Evolutionary conservation across 2,329 filamentous ascomycete species (phyloP).

Genomic region (Xylariales sp.): DNA sequence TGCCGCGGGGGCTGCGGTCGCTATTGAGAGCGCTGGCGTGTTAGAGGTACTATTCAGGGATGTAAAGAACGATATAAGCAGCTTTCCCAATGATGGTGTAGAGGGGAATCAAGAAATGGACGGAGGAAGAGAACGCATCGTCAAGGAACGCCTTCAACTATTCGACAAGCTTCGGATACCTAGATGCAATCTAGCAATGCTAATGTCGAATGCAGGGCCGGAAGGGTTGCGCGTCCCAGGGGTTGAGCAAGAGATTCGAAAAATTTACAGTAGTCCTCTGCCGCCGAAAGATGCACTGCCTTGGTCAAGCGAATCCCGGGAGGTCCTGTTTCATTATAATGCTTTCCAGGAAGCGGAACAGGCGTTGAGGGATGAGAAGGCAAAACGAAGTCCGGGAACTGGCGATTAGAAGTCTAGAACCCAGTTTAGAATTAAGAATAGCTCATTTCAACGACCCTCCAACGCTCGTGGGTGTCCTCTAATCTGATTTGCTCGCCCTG

Average conservation of each 20-base stretch:
- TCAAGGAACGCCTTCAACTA: conserved; percentile 31
- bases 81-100: neutral
- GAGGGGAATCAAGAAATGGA: neutral
- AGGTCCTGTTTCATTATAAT: conserved; percentile 37
- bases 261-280: conserved; percentile 33
- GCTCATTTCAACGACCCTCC: conserved; percentile 52
- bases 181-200: conserved; percentile 39
- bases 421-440: conserved; percentile 27
- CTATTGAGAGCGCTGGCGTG: conserved; percentile 37
- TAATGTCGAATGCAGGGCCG: conserved; percentile 38
- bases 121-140: conserved; percentile 8
- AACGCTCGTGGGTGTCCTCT: conserved; percentile 42
- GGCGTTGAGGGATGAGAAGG: conserved; percentile 22
- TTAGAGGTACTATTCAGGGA: conserved; percentile 33
- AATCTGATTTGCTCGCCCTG: conserved; percentile 39
- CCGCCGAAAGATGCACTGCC: conserved; percentile 29
- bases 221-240: conserved; percentile 26
- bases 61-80: neutral
- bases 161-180: conserved; percentile 39
- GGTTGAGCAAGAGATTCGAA: conserved; percentile 37
- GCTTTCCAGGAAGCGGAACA: conserved; percentile 28
- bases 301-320: conserved; percentile 36
- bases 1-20: conserved; percentile 33
- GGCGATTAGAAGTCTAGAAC: neutral
- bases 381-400: no score